Conservation (phyloP, 1,284 basidiomycete genomes). For the Malassezia obtusa region DNA sequence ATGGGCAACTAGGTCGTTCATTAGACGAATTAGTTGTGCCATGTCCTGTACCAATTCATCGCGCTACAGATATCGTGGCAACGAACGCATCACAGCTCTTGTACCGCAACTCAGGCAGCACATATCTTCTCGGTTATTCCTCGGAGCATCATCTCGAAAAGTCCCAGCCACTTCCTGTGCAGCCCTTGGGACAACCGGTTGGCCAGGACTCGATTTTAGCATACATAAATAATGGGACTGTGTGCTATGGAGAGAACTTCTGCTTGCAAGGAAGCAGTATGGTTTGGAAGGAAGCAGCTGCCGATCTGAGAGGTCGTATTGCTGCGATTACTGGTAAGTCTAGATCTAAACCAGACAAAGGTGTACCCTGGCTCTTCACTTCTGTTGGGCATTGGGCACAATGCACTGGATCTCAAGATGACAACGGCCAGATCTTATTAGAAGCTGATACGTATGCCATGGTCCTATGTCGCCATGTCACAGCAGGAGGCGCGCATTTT, state of each 20-base stretch:
- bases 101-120: no score
- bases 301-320: not conserved
- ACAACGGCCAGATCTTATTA: no score
- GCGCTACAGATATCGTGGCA: not conserved
- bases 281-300: conserved; percentile 6
- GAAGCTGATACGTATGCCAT: not conserved
- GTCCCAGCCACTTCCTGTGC: no score
- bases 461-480: not conserved
- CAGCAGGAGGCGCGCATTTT: conserved; percentile 8
- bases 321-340: conserved; percentile 4
- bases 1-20: conserved; percentile 1
- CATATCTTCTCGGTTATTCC: no score
- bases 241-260: not conserved
- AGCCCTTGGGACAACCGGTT: not conserved
- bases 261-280: no score
- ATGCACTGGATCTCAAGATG: not conserved
- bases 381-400: not conserved
- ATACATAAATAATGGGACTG: not conserved
- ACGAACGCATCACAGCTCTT: not conserved
- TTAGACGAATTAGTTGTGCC: not conserved
- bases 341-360: not conserved
- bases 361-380: not conserved
- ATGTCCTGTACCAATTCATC: no score
- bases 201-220: not conserved
- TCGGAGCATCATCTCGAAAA: no score